A percentile compares a stretch with the other conserved stretches of the same genome.
Evolutionary conservation across 2,329 filamentous ascomycete genomes (phyloP).

Genomic region (Aspergillus nomiae): DNA sequence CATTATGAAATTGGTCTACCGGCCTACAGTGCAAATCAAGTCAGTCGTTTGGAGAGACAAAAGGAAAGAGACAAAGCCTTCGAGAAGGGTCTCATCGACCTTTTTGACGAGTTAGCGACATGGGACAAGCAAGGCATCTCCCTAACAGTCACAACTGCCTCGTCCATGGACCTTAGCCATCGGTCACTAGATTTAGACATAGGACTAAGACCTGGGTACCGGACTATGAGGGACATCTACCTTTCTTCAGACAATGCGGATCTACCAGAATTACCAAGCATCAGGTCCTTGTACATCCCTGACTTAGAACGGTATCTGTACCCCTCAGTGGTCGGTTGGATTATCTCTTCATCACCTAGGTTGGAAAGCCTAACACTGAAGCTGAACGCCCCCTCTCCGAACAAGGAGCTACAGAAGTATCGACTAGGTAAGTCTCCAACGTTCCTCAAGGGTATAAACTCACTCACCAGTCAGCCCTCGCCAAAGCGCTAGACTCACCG

Average conservation of each 20-base stretch:
- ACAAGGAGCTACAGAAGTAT: background rate
- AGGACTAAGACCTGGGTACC: background rate
- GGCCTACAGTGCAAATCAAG: background rate
- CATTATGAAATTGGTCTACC: slow-evolving; percentile 7
- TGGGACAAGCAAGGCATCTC: background rate
- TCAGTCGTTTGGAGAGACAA: background rate
- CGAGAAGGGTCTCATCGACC: background rate
- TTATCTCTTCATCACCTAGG: background rate
- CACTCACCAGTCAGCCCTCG: background rate
- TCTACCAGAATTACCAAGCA: background rate
- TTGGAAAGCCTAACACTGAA: background rate
- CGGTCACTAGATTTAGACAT: background rate
- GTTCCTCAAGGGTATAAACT: no score
- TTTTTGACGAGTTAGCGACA: background rate
- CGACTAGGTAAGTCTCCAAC: background rate
- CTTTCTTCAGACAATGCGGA: background rate
- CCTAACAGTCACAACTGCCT: background rate
- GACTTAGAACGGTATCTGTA: background rate
- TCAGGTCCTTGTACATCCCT: background rate
- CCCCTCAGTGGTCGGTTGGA: background rate
- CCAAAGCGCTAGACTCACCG: background rate
- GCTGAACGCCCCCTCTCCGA: background rate
- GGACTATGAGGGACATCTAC: background rate
- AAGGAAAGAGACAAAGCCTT: background rate
- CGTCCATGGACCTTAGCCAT: background rate